Evolutionary conservation across 2,329 filamentous ascomycete species (phyloP).

Genomic region (Boeremia exigua): DNA sequence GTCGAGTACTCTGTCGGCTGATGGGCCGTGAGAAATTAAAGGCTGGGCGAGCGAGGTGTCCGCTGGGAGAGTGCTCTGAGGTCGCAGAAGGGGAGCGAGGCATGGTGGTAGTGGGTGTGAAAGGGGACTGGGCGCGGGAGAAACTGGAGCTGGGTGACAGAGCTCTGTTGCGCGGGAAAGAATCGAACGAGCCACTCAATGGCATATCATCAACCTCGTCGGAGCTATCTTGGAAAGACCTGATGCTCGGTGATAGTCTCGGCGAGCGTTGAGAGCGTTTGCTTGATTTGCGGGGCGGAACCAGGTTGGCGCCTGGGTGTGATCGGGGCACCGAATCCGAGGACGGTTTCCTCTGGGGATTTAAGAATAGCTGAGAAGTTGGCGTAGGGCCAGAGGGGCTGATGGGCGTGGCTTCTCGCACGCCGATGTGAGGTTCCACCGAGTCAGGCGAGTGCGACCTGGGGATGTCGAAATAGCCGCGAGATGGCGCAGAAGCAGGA

Average conservation of each 20-base stretch:
- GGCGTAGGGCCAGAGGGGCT: constrained; percentile 44
- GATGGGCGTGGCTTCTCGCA: constrained; percentile 53
- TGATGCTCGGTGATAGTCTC: constrained; percentile 51
- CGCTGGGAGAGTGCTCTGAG: constrained; percentile 76
- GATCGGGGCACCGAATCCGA: constrained; percentile 42
- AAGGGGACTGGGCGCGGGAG: constrained; percentile 66
- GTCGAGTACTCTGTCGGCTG: constrained; percentile 70
- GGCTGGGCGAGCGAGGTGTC: constrained; percentile 70
- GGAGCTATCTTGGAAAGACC: constrained; percentile 60
- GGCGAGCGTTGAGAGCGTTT: constrained; percentile 42
- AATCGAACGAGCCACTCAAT: constrained; percentile 65
- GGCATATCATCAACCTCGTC: constrained; percentile 74
- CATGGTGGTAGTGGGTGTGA: constrained; percentile 65
- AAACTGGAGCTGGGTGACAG: constrained; percentile 74
- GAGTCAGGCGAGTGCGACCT: constrained; percentile 54
- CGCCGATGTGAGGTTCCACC: constrained; percentile 49
- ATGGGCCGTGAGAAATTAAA: constrained; percentile 95
- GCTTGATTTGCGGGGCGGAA: constrained; percentile 50
- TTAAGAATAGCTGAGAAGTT: constrained; percentile 43
- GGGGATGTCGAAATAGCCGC: constrained; percentile 56
- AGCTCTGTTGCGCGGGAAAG: constrained; percentile 70
- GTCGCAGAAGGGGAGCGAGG: constrained; percentile 82
- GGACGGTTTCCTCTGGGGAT: constrained; percentile 48
- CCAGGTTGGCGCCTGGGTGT: constrained; percentile 40
- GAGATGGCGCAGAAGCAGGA: constrained; percentile 25